Conservation (phyloP, 2,329 filamentous ascomycete species). For the Aspergillus fumigatiaffinis region DNA sequence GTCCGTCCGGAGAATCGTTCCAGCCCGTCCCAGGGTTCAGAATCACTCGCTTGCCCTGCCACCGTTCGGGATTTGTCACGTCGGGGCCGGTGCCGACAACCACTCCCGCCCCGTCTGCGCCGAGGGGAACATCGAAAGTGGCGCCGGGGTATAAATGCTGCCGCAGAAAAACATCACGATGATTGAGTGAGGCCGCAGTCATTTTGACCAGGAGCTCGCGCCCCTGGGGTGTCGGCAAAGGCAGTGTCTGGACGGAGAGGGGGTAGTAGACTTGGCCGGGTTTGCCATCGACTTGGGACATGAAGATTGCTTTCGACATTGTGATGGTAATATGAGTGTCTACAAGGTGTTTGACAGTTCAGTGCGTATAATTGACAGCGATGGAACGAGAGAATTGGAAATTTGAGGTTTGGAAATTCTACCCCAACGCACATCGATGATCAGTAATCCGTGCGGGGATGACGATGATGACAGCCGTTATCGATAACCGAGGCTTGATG, state of each 20-base stretch:
- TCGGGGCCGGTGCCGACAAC: constrained; percentile 63
- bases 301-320: constrained; percentile 45
- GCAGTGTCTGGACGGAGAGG: constrained; percentile 54
- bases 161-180: constrained; percentile 91
- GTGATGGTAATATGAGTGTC: background rate
- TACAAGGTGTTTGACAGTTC: too few species aligned
- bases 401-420: background rate
- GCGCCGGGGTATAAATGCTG: constrained; percentile 87
- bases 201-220: constrained; percentile 72
- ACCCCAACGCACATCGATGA: background rate
- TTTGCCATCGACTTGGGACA: constrained; percentile 57
- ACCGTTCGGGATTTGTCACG: constrained; percentile 47
- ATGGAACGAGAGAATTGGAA: background rate
- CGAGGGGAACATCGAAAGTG: constrained; percentile 71
- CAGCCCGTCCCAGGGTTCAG: constrained; percentile 76
- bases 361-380: background rate
- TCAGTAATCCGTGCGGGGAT: constrained; percentile 8
- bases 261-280: constrained; percentile 65
- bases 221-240: constrained; percentile 60
- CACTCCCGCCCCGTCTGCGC: constrained; percentile 76
- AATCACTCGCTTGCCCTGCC: constrained; percentile 67
- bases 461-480: background rate
- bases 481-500: constrained; percentile 2
- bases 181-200: constrained; percentile 80
- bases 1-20: constrained; percentile 66